phyloP scores from a whole-genome alignment of 2,329 filamentous ascomycete genomes.

The Byssothecium circinans region DNA sequence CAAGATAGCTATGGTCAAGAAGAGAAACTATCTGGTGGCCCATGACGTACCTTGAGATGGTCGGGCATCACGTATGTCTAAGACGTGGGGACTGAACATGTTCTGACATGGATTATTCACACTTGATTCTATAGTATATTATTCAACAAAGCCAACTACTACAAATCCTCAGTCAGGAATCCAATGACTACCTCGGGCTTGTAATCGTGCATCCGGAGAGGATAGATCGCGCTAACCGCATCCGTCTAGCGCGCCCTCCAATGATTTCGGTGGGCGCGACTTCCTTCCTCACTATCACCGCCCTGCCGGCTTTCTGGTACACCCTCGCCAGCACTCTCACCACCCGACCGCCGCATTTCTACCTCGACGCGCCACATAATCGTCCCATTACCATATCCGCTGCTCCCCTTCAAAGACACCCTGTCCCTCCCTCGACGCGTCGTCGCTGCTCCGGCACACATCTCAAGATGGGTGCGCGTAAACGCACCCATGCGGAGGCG shows the following conservation, averaged over 20 bases:
- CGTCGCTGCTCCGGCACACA: conserved; percentile 26
- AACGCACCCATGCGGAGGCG: conserved; percentile 54
- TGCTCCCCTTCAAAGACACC: neutral
- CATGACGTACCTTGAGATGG: too few relatives aligned
- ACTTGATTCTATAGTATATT: too few relatives aligned
- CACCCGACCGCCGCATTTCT: neutral
- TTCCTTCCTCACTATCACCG: neutral
- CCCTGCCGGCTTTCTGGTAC: neutral
- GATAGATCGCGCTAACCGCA: neutral
- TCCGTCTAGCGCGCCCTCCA: neutral
- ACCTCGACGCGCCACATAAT: neutral
- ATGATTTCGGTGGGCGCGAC: conserved; percentile 2
- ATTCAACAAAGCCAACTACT: too few relatives aligned
- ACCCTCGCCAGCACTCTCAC: neutral
- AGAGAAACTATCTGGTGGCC: too few relatives aligned
- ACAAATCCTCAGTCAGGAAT: too few relatives aligned
- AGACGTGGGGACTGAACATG: too few relatives aligned
- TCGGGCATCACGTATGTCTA: too few relatives aligned
- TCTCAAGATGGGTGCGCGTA: conserved; percentile 43
- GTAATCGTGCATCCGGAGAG: too few relatives aligned
- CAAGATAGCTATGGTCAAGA: too few relatives aligned
- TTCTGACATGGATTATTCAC: too few relatives aligned
- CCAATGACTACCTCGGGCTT: too few relatives aligned
- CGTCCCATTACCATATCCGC: neutral
- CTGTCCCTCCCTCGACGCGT: conserved; percentile 9